These are phyloP conservation scores for Boletus albobrunnescens DNA, from an alignment of 1,284 basidiomycete genomes.

Conservation along the genomic window DNA sequence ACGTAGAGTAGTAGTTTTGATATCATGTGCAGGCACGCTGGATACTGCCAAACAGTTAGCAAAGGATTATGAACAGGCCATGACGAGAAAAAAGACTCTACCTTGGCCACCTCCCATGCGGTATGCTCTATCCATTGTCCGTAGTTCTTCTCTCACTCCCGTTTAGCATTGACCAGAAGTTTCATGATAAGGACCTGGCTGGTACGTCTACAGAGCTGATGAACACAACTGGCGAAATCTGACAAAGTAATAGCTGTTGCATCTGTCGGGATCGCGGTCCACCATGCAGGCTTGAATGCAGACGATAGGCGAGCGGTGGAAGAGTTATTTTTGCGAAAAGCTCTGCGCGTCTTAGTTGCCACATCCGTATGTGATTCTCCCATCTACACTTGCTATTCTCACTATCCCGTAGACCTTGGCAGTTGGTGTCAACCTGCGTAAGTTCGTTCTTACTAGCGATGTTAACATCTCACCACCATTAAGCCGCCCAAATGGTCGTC, in stretches of 20 bases:
- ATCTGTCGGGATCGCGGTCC: conserved; percentile 70
- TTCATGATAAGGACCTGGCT: conserved; percentile 59
- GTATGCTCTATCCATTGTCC: conserved; percentile 33
- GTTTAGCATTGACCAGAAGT: conserved; percentile 47
- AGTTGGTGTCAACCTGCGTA: conserved; percentile 85
- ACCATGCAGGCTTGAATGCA: conserved; percentile 80
- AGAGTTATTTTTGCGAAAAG: conserved; percentile 61
- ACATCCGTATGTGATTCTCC: conserved; percentile 55
- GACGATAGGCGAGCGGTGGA: conserved; percentile 73
- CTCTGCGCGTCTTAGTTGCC: conserved; percentile 65
- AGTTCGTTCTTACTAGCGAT: conserved; percentile 25
- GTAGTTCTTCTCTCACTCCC: conserved; percentile 7
- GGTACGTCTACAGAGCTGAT: conserved; percentile 38
- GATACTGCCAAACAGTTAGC: conserved; percentile 70
- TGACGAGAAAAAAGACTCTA: conserved; percentile 45
- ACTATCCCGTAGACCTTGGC: conserved; percentile 63
- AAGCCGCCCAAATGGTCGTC: conserved; percentile 77
- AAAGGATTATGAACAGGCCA: conserved; percentile 64
- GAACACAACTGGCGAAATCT: background rate
- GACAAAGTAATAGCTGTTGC: conserved; percentile 47
- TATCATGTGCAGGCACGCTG: conserved; percentile 45
- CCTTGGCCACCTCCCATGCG: conserved; percentile 62
- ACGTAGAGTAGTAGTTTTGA: background rate
- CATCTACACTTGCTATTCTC: conserved; percentile 6
- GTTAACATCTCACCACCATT: background rate